phyloP scores from a whole-genome alignment of 352 stramenopile genomes.

The Pythium brassicae region DNA sequence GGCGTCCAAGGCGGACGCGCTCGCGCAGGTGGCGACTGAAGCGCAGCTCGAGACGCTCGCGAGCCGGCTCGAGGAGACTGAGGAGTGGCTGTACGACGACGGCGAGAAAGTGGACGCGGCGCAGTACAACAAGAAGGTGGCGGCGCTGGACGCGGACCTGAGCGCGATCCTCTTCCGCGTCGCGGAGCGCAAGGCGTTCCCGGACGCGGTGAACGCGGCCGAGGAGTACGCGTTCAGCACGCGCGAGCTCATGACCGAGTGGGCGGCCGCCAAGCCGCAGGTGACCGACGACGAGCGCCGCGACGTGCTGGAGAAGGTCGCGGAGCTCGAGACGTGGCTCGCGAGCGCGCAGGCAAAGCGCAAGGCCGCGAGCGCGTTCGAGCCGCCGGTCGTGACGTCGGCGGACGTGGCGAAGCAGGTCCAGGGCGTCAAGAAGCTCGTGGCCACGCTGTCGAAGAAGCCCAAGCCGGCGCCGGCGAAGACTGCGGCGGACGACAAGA shows the following conservation, averaged over 20 bases:
- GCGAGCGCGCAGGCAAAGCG: slow-evolving; percentile 71
- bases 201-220: slow-evolving; percentile 72
- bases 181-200: slow-evolving; percentile 79
- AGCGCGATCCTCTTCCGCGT: slow-evolving; percentile 89
- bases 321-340: slow-evolving; percentile 82
- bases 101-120: slow-evolving; percentile 82
- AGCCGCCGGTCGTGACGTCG: slow-evolving; percentile 82
- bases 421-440: slow-evolving; percentile 81
- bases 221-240: slow-evolving; percentile 60
- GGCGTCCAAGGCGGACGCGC: slow-evolving; percentile 59
- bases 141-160: slow-evolving; percentile 70
- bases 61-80: slow-evolving; percentile 69
- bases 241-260: slow-evolving; percentile 58
- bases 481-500: slow-evolving; percentile 19
- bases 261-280: slow-evolving; percentile 61
- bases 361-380: slow-evolving; percentile 56
- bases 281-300: slow-evolving; percentile 90
- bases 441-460: slow-evolving; percentile 78
- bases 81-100: slow-evolving; percentile 94
- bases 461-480: slow-evolving; percentile 45
- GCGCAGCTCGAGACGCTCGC: slow-evolving; percentile 83
- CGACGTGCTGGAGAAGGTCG: slow-evolving; percentile 85
- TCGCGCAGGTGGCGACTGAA: slow-evolving; percentile 74
- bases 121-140: slow-evolving; percentile 86
- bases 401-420: slow-evolving; percentile 84